These are phyloP conservation scores for Lizonia empirigonia DNA, from an alignment of 2,329 filamentous ascomycete species.

Conservation along the genomic window DNA sequence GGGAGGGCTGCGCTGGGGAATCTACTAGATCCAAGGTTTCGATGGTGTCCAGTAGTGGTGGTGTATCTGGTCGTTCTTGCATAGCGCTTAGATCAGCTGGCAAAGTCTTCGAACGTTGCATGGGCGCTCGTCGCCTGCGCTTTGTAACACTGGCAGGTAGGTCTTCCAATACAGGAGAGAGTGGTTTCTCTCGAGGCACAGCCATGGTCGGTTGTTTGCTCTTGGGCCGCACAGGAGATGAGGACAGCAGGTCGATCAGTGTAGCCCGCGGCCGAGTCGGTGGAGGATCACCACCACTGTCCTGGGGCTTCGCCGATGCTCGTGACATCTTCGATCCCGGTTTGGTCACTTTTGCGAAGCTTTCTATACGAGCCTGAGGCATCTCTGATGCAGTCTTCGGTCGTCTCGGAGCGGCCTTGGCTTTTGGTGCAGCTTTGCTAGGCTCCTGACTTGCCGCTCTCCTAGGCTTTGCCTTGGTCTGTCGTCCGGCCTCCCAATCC, in stretches of 20 bases:
- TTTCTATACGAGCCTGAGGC: constrained; percentile 33
- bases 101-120: constrained; percentile 44
- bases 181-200: constrained; percentile 20
- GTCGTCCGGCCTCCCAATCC: constrained; percentile 62
- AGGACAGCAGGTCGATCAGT: constrained; percentile 38
- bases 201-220: neutral
- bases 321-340: constrained; percentile 32
- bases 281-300: neutral
- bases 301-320: constrained; percentile 29
- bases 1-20: constrained; percentile 30
- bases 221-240: constrained; percentile 28
- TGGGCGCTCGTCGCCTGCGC: constrained; percentile 35
- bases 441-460: constrained; percentile 29
- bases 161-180: constrained; percentile 29
- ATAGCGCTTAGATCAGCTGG: constrained; percentile 22
- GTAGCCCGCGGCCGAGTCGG: neutral
- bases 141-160: constrained; percentile 40
- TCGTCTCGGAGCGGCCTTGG: constrained; percentile 28
- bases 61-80: constrained; percentile 25
- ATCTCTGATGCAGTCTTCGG: constrained; percentile 27
- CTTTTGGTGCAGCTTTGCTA: constrained; percentile 25
- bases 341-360: constrained; percentile 46
- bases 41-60: constrained; percentile 25
- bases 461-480: constrained; percentile 31
- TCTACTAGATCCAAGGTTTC: constrained; percentile 38